A percentile compares a stretch with the other conserved stretches of the same genome.
Evolutionary conservation across 495 filamentous ascomycete species (phyloP).

Genomic region (Aspergillus homomorphus): DNA sequence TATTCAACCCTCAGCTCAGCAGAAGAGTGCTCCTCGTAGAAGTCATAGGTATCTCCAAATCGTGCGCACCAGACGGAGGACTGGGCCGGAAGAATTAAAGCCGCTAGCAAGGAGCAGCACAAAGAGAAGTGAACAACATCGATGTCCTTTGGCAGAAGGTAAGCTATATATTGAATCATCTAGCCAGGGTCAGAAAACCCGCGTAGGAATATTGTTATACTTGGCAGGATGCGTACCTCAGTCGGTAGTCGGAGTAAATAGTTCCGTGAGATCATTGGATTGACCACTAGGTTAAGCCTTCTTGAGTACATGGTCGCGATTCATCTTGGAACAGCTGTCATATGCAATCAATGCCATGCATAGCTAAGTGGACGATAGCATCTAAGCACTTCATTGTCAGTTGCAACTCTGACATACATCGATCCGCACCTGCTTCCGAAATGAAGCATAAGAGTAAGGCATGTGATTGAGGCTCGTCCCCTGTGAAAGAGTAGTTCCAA

Average conservation of each 20-base stretch:
- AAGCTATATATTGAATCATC: slow-evolving; percentile 42
- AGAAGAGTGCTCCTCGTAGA: slow-evolving; percentile 17
- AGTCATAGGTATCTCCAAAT: slow-evolving; percentile 37
- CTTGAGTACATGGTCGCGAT: too few species aligned
- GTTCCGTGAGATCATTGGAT: background rate
- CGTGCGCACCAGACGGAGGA: slow-evolving; percentile 34
- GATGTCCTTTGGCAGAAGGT: slow-evolving; percentile 27
- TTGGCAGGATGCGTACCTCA: slow-evolving; percentile 19
- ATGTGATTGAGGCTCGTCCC: too few species aligned
- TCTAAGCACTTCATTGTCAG: too few species aligned
- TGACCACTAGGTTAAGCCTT: too few species aligned
- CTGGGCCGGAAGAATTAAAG: slow-evolving; percentile 17
- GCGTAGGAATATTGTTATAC: background rate
- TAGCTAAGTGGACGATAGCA: too few species aligned
- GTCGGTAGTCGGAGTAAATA: slow-evolving; percentile 23
- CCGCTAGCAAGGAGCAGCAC: slow-evolving; percentile 24
- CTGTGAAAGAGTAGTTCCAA: too few species aligned
- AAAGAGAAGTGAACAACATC: slow-evolving; percentile 32
- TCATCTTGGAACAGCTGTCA: too few species aligned
- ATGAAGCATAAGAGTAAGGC: too few species aligned
- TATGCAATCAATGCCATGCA: too few species aligned
- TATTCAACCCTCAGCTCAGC: slow-evolving; percentile 33
- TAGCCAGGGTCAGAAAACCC: slow-evolving; percentile 17
- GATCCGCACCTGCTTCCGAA: too few species aligned
- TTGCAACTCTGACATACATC: too few species aligned